Percentiles rank a stretch among this genome's conserved stretches.
phyloP scores from a whole-genome alignment of 2,329 filamentous ascomycete species.

The Xylariaceae sp. region DNA sequence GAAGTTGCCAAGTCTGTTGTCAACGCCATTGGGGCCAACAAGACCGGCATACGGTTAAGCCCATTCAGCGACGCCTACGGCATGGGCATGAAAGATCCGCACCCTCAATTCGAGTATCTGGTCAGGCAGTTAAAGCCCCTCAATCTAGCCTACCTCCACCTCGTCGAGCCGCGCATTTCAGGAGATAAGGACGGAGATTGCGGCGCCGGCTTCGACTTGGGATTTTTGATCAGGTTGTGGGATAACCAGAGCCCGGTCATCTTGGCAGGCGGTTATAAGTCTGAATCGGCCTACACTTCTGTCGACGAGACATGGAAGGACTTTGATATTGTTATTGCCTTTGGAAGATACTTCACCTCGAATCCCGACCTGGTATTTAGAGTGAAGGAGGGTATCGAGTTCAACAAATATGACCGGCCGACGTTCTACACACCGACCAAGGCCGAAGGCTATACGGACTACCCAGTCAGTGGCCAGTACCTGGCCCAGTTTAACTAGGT shows the following conservation, averaged over 20 bases:
- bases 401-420: constrained; percentile 42
- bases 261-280: constrained; percentile 42
- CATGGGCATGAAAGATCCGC: constrained; percentile 54
- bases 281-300: constrained; percentile 35
- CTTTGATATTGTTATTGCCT: constrained; percentile 43
- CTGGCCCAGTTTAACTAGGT: not conserved
- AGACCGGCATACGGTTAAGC: constrained; percentile 47
- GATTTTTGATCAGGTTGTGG: constrained; percentile 45
- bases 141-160: constrained; percentile 53
- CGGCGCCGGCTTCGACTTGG: constrained; percentile 36
- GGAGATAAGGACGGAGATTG: constrained; percentile 38
- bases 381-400: constrained; percentile 39
- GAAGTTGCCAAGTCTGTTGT: constrained; percentile 52
- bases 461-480: constrained; percentile 21
- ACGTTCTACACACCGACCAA: constrained; percentile 39
- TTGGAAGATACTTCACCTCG: constrained; percentile 46
- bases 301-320: constrained; percentile 40
- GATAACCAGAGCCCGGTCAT: constrained; percentile 42
- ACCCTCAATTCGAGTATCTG: constrained; percentile 54
- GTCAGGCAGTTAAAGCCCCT: constrained; percentile 47
- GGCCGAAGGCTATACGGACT: constrained; percentile 24
- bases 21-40: constrained; percentile 48
- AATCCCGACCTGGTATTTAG: constrained; percentile 47
- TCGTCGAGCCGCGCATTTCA: constrained; percentile 51
- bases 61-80: constrained; percentile 54